These are phyloP conservation scores for Hypomontagnella monticulosa DNA, from an alignment of 495 filamentous ascomycete species.

Conservation along the genomic window DNA sequence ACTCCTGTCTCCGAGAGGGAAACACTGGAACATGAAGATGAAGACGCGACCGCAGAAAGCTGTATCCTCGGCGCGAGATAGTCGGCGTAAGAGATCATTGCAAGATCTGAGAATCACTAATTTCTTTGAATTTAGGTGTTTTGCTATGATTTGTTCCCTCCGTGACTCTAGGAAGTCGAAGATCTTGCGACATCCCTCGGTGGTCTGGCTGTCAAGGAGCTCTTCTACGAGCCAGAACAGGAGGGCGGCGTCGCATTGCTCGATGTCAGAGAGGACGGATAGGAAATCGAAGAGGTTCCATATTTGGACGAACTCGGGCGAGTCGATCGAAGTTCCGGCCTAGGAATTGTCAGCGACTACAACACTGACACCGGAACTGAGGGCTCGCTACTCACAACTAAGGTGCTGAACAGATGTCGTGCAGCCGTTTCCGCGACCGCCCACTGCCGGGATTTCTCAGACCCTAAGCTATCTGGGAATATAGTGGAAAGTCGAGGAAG, in stretches of 20 bases:
- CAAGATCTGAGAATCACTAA: conserved; percentile 89
- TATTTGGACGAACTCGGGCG: conserved; percentile 77
- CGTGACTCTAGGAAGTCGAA: conserved; percentile 96
- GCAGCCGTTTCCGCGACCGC: conserved; percentile 81
- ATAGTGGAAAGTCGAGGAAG: conserved; percentile 53
- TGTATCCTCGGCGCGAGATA: conserved; percentile 94
- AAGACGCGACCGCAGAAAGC: conserved; percentile 97
- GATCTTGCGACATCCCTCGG: conserved; percentile 84
- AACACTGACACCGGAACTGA: conserved; percentile 7
- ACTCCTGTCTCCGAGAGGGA: conserved; percentile 93
- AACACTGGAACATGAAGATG: conserved; percentile 97
- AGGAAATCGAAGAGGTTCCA: conserved; percentile 96
- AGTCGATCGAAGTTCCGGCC: conserved; percentile 75
- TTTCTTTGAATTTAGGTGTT: conserved; percentile 85
- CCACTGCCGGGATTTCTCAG: conserved; percentile 59
- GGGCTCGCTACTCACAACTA: conserved; percentile 67
- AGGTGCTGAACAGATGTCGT: conserved; percentile 76
- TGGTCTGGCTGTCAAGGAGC: conserved; percentile 93
- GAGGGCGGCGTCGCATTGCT: conserved; percentile 84
- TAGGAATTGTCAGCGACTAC: conserved; percentile 51
- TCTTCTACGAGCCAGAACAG: conserved; percentile 94
- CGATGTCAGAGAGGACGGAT: conserved; percentile 82
- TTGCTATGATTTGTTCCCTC: conserved; percentile 83
- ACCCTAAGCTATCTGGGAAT: conserved; percentile 46
- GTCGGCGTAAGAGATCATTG: conserved; percentile 90